Evolutionary conservation across 2,329 filamentous ascomycete genomes (phyloP).

Genomic region (Arthrocladium fulminans): DNA sequence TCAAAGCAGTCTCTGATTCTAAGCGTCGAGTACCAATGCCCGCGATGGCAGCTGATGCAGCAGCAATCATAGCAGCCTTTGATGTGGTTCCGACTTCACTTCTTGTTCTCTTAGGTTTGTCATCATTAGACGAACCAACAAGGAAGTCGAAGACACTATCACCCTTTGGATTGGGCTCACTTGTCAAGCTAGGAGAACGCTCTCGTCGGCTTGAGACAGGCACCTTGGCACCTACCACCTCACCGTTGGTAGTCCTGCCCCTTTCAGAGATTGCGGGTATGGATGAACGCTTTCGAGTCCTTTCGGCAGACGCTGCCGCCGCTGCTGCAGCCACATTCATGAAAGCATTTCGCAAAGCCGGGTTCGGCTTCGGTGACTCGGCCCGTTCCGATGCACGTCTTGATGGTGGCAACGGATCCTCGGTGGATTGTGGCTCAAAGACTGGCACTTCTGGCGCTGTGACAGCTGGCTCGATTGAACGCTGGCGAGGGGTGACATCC

Average conservation of each 20-base stretch:
- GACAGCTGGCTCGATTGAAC: not conserved
- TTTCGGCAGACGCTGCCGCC: constrained; percentile 3
- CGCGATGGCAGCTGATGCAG: constrained; percentile 9
- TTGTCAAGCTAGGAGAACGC: not conserved
- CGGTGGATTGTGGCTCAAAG: not conserved
- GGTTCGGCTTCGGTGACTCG: constrained; percentile 1
- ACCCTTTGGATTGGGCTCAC: not conserved
- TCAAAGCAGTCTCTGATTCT: not conserved
- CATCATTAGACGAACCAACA: not conserved
- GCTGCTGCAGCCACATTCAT: constrained; percentile 5
- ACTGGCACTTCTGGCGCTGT: not conserved
- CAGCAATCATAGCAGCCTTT: constrained; percentile 10
- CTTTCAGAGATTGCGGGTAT: not conserved
- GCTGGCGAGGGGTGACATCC: not conserved
- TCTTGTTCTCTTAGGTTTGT: constrained; percentile 9
- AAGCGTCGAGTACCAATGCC: constrained; percentile 3
- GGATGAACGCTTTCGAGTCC: not conserved
- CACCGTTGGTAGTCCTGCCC: not conserved
- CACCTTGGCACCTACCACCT: not conserved
- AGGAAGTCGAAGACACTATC: not conserved
- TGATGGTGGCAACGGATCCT: not conserved
- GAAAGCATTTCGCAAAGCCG: constrained; percentile 1
- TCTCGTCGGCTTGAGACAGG: not conserved
- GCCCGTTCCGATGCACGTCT: not conserved
- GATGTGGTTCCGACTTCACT: constrained; percentile 11